A percentile compares a stretch with the other conserved stretches of the same genome.
Evolutionary conservation across 2,329 filamentous ascomycete species (phyloP).

Genomic region (Podosphaera aphanis): DNA sequence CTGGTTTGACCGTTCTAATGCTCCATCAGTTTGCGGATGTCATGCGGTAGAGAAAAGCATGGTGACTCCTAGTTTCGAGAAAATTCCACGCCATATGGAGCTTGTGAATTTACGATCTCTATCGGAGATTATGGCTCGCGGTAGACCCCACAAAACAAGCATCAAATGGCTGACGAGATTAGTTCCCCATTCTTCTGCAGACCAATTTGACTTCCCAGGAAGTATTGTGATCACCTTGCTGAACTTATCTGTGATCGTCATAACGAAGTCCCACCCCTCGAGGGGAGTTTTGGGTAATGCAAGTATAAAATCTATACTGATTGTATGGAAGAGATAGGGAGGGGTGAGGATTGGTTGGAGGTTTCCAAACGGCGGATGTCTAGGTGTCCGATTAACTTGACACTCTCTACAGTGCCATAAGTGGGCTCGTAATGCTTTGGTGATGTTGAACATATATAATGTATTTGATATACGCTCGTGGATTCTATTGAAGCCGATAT

Average conservation of each 20-base stretch:
- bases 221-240: background rate
- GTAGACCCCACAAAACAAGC: background rate
- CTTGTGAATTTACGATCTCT: background rate
- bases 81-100: background rate
- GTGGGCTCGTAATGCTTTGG: constrained; percentile 14
- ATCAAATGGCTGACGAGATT: background rate
- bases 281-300: background rate
- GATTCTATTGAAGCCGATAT: background rate
- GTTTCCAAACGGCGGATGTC: background rate
- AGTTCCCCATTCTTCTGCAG: background rate
- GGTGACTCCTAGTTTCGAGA: background rate
- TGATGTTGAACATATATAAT: background rate
- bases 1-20: too few species aligned
- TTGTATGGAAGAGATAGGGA: background rate
- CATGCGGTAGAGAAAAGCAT: background rate
- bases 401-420: constrained; percentile 17
- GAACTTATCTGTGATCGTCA: background rate
- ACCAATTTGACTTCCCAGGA: background rate
- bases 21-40: too few species aligned
- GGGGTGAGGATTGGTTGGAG: background rate
- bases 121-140: background rate
- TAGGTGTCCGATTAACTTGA: constrained; percentile 3
- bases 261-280: background rate
- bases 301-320: background rate
- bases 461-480: background rate